Evolutionary conservation across 169 alveolate genomes (phyloP), one percentile per base, ranked within the genome.

Genomic region (Eimeria sp.): DNA sequence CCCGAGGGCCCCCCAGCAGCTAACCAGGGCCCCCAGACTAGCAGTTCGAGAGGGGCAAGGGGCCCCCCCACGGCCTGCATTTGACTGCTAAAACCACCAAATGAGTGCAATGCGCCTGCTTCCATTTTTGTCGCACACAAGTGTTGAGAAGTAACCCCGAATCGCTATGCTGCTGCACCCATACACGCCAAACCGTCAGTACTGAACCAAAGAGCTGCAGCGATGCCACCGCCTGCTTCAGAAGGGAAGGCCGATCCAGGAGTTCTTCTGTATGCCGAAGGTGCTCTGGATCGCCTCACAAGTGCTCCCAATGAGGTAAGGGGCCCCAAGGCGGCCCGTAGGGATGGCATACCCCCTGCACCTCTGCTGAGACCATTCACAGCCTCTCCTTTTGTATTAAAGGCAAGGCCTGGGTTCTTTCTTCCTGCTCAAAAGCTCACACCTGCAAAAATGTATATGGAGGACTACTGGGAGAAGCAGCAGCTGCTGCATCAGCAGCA

Each of bases 341-440:
- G 63, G 65, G 65, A 0, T 14, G 43, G 47, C 89, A 22, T 45
- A 11, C 91, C 75, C 7, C 75, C 91, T 1, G 40, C 91, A n/a
- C 91, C 91, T 25, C 54, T 83, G 54, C 54, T 83, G 40, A 61
- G 30, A 13, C 61, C 91, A 40, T 83, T 83, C 45, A 13, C 91
- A 30, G 91, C 91, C 45, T 83, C 91, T 7, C 91, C 91, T 7
- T 83, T n/a, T 57, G 91, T 83, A 22, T 40, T 83, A 54, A 83
- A 57, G 20, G 91, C 91, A 30, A 83, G 75, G 54, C 91, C 91
- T 10, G 91, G 91, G 30, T 83, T 83, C 51, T 83, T 83, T 22
- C 30, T 83, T 25, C 91, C 91, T 0, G 91, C 91, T 16, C 54
- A 57, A 14, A 83, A 57, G 40, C 73, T 83, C 11, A n/a, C 58